Base-by-base conservation (phyloP, 305 asterid genomes). In the Fraxinus greggii region DNA sequence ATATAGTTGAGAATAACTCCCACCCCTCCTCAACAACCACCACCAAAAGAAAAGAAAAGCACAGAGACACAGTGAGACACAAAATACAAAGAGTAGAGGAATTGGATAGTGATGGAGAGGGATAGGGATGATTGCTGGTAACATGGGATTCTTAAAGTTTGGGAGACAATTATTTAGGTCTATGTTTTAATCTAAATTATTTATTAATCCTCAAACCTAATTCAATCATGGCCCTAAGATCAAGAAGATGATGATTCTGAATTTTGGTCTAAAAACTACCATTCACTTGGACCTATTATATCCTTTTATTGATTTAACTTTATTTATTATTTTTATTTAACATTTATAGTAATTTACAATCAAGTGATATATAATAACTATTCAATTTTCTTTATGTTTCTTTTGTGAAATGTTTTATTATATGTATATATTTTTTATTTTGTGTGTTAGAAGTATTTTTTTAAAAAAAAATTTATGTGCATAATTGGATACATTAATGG, bases 81-180 rank as follows among this genome's bases (percentile, higher is more conserved):
- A 70, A 69, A 24, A 28, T 70, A 78, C 81, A 80, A 75, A 23
- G 74, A 56, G 78, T n/a, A 82, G 54, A 82, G 80, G 38, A 45
- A 80, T 33, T 54, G 89, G 91, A 84, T 86, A 84, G 84, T 56
- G 83, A 86, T 75, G 85, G 81, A 76, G 86, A 40, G 35, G 35
- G 35, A 82, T 85, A 85, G 29, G 79, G 88, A 77, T 63, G 87
- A 84, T 70, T 82, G 89, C 85, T 85, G 83, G 90, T 89, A 92
- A 92, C 95, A 88, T 91, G 94, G 91, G 85, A 59, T 86, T 86
- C 82, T 90, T 79, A 72, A 84, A 85, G 80, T 78, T 83, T 45
- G 86, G 92, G 92, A 85, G 92, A 91, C 93, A 86, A 86, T 26
- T 74, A 56, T 69, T 82, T 86, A 65, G 81, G 56, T 80, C 78